Evolutionary conservation across 2,329 filamentous ascomycete species (phyloP), one percentile per base, ranked within the genome.

Genomic region (Sarocladium oryzae): DNA sequence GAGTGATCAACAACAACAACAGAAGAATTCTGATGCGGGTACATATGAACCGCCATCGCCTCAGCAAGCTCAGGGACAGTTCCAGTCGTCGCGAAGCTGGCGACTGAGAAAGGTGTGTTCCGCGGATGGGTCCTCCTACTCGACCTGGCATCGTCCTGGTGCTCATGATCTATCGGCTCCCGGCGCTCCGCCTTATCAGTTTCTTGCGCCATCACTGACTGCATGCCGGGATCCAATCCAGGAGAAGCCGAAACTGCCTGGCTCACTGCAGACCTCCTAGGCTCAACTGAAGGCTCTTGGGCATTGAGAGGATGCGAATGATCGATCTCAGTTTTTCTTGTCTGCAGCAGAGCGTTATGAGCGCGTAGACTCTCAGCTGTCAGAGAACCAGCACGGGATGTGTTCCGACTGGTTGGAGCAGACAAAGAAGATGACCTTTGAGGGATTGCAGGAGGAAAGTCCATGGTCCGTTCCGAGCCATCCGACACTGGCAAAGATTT

Each of bases 11-110:
- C 77, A 65, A 85, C 73, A 37, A 84, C 63, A 10, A 85, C 67
- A 4, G 82, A 85, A 45, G 76, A 82, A 57, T 84, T 85, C 58
- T 85, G 80, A 56, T 85, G 82, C 18, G 78, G 74, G 56, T 77
- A 83, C 58, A 85, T 80, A 54, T 74, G 81, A 51, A 85, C 74
- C 35, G 78, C 79, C 60, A 78, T 67, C 30, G 82, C 82, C 65
- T 85, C 81, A 1, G 81, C 81, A 36, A 85, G 75, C 56, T 83
- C 81, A 3, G 73, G 71, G 2, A 78, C 82, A n/a, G 81, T 83
- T 30, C 72, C 76, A 33, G 70, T 77, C n/a, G 79, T 82, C 51
- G 84, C 81, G 45, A 84, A 72, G 0, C 82, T 85, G 1, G 72
- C 69, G 52, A 79, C 68, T 2, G 82, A 85, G 57, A 85, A 84